Percentiles rank a stretch among this genome's conserved stretches.
phyloP scores from a whole-genome alignment of 2,329 filamentous ascomycete genomes.

The Bipolaris zeicola region DNA sequence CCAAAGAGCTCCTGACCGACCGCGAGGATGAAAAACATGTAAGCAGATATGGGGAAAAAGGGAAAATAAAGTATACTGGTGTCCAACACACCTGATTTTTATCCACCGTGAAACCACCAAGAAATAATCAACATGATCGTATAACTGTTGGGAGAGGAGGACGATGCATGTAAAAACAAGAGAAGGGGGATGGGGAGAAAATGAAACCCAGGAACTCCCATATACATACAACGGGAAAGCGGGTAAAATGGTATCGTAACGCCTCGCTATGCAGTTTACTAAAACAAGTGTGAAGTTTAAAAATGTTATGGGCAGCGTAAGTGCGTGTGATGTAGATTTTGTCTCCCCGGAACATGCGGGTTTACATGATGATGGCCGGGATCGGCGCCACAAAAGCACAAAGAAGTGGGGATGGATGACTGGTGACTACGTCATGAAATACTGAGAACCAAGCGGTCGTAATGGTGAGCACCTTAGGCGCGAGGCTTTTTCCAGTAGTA shows the following conservation, averaged over 20 bases:
- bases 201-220: conserved; percentile 9
- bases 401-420: neutral
- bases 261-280: conserved; percentile 46
- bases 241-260: conserved; percentile 43
- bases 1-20: neutral
- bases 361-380: neutral
- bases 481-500: conserved; percentile 72
- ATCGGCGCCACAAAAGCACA: neutral
- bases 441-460: neutral
- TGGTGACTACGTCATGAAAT: neutral
- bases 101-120: neutral
- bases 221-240: conserved; percentile 12
- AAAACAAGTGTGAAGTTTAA: conserved; percentile 11
- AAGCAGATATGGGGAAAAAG: neutral
- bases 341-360: no score
- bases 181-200: conserved; percentile 11
- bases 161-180: neutral
- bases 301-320: neutral
- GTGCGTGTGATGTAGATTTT: neutral
- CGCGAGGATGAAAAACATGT: neutral
- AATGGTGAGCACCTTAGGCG: conserved; percentile 22
- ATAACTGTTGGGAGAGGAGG: neutral
- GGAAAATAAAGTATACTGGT: neutral
- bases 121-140: neutral
- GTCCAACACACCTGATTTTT: neutral